Conservation (phyloP, 2,329 filamentous ascomycete species). For the Cytospora mali region DNA sequence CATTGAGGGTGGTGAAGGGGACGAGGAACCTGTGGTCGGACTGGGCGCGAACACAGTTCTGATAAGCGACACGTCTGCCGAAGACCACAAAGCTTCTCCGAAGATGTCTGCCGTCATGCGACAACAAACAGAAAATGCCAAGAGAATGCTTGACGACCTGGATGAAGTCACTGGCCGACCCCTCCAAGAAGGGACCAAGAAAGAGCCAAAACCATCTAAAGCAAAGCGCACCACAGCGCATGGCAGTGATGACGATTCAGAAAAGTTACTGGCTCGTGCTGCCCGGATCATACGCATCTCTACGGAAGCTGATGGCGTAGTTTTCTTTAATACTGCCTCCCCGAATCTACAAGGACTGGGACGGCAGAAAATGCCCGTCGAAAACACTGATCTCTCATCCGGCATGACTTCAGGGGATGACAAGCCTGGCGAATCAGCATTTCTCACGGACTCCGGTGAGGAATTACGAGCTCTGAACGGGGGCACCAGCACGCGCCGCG, state of each 20-base stretch:
- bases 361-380: not conserved
- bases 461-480: slow-evolving; percentile 4
- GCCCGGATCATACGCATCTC: slow-evolving; percentile 46
- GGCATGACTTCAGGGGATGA: slow-evolving; percentile 23
- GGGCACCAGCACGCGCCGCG: not conserved
- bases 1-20: slow-evolving; percentile 28
- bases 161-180: not conserved
- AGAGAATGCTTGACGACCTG: slow-evolving; percentile 20
- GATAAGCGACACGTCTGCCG: not conserved
- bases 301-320: slow-evolving; percentile 45
- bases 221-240: not conserved
- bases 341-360: slow-evolving; percentile 16
- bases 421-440: slow-evolving; percentile 6
- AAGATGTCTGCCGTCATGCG: slow-evolving; percentile 22
- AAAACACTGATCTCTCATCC: slow-evolving; percentile 14
- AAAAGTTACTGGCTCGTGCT: slow-evolving; percentile 42
- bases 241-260: slow-evolving; percentile 4
- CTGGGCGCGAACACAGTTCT: not conserved
- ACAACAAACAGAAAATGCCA: slow-evolving; percentile 18
- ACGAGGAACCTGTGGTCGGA: not conserved
- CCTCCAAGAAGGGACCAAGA: not conserved
- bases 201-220: not conserved
- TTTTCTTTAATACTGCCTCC: slow-evolving; percentile 34
- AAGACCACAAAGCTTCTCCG: slow-evolving; percentile 14
- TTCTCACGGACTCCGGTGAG: slow-evolving; percentile 6